phyloP scores from a whole-genome alignment of 169 alveolate genomes.

The Miamiensis avidus region DNA sequence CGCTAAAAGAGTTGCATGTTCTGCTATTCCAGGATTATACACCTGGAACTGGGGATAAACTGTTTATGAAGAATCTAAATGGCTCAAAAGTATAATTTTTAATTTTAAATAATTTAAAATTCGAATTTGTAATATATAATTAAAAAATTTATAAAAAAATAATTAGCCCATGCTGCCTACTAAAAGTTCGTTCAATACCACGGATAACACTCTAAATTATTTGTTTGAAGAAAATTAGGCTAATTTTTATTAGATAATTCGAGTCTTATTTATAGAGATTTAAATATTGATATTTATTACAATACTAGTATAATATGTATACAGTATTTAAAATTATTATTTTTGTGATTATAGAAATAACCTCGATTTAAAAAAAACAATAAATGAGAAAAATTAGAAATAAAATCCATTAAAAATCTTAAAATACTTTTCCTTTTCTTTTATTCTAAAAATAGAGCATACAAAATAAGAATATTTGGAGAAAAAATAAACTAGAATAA shows the following conservation, averaged over 20 bases:
- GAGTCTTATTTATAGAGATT: neutral
- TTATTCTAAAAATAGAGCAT: neutral
- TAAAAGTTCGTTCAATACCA: constrained; percentile 15
- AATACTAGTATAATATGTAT: neutral
- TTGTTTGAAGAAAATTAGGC: constrained; percentile 15
- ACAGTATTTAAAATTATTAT: too few relatives aligned
- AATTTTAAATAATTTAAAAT: neutral
- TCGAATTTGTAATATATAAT: neutral
- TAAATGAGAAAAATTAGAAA: neutral
- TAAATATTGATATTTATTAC: neutral
- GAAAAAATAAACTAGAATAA: neutral
- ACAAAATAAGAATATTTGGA: neutral
- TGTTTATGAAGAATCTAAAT: constrained; percentile 13
- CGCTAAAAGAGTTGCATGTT: constrained; percentile 5
- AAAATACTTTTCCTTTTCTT: neutral
- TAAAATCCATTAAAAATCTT: neutral
- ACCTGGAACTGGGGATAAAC: constrained; percentile 6
- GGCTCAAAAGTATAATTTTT: constrained; percentile 12
- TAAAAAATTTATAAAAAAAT: neutral
- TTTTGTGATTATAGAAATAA: neutral
- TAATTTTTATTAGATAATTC: neutral
- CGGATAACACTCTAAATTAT: constrained; percentile 23
- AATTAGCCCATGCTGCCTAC: constrained; percentile 24
- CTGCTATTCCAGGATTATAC: constrained; percentile 14
- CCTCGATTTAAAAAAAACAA: neutral